Evolutionary conservation across 2,329 filamentous ascomycete genomes (phyloP), one percentile per base, ranked within the genome.

Genomic region (Aureobasidium subglaciale): DNA sequence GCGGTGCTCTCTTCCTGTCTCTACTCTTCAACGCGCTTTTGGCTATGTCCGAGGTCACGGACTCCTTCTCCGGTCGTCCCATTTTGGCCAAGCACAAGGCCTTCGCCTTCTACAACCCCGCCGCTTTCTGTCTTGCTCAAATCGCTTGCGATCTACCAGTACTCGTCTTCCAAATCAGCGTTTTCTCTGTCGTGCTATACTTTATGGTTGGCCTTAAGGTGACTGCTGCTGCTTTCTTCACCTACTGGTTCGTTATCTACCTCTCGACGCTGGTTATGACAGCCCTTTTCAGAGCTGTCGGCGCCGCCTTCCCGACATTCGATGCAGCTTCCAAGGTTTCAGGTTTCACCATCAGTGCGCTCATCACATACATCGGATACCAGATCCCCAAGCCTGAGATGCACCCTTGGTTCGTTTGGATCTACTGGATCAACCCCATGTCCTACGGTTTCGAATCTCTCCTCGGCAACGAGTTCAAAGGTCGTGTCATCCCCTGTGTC

Each of bases 41-140:
- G 1, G 76, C 82, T 20, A 81, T 87, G 75, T 78, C 82, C 1
- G 85, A 88, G 66, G 84, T 88, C 1, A 84, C 78, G 0, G 77
- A 81, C 25, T 67, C 75, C 6, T 77, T 75, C 58, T 64, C 65
- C 10, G 73, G 74, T 48, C 68, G 74, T 9, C 71, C 73, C 4
- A 73, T 78, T 38, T 65, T 77, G 6, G 71, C 72, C 53, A 76
- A 75, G 56, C 74, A 77, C 42, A 64, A 66, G 11, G 66, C 65
- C 3, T 76, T 74, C 57, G 71, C 72, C 10, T 63, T 67, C 38
- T 70, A 68, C 56, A 67, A 67, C 46, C 67, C 68, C 9, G 61
- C 66, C 2, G 65, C 66, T 1, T 81, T 84, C 60, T 79, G 79
- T 0, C 68, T 80, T 0, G 79, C 81, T 0, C 71, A 75, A 57